Base-by-base conservation (phyloP, 805 yeast genomes). In the Kluyveromyces nonfermentans region DNA sequence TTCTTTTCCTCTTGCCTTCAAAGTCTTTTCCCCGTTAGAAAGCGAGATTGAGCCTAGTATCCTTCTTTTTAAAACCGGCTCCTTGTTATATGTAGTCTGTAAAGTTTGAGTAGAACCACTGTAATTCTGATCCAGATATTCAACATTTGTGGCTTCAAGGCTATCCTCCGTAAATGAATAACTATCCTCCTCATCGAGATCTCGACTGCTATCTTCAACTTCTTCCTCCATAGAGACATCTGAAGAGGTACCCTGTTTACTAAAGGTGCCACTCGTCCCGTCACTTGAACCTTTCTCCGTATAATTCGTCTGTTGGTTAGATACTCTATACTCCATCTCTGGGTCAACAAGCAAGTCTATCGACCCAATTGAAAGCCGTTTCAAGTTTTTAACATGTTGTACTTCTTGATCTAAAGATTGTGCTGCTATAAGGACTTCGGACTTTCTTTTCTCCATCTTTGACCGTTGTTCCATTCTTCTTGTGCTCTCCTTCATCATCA, bases 351-450 rank as follows among this genome's bases (percentile, higher is more conserved):
- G 48, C n/a, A 67, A 46, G 19, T 71, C 70, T 40, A 69, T 67
- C 17, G 72, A 60, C 1, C 88, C 93, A 42, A 85, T 81, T 0
- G 87, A 80, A 15, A 82, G 67, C 46, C 94, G 68, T 57, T 85
- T 85, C 50, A 85, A 65, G 17, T 85, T 83, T 32, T 82, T 77
- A 48, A 85, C 85, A 59, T 80, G 78, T 61, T 78, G 77, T 49
- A 82, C 71, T 56, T 85, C 93, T 47, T 77, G 79, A 54, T 84
- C 86, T 37, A 85, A 75, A 5, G 87, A 86, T 52, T 78, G 78
- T 3, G 86, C 88, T 2, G 94, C 94, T 31, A 75, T 72, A 35
- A 69, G 52, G 40, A 71, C 68, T 54, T 75, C 66, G 44, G 74
- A 68, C 45, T 69, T 69, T 35, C 74, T 52, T 44, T 66, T 67